Evolutionary conservation across 805 yeast genomes (phyloP).

Genomic region (Pichia paraexigua): DNA sequence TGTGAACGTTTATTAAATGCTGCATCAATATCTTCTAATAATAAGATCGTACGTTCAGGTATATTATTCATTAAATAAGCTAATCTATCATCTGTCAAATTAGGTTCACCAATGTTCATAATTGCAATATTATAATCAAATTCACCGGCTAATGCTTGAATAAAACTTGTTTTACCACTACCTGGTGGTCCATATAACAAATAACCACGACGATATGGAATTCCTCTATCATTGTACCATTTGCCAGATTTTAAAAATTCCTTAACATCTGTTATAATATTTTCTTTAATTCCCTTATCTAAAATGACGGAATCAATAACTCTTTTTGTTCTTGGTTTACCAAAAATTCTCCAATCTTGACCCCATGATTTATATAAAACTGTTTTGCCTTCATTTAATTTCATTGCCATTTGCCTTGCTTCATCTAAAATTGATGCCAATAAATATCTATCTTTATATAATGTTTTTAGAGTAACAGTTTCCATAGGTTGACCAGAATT

Average conservation of each 20-base stretch:
- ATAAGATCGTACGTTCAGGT: slow-evolving; percentile 77
- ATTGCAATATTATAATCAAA: slow-evolving; percentile 93
- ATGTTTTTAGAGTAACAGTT: slow-evolving; percentile 87
- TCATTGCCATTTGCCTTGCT: slow-evolving; percentile 77
- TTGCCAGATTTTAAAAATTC: slow-evolving; percentile 74
- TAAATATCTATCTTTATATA: slow-evolving; percentile 69
- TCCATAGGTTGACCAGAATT: slow-evolving; percentile 95
- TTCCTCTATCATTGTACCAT: slow-evolving; percentile 96
- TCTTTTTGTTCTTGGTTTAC: slow-evolving; percentile 87
- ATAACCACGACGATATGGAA: slow-evolving; percentile 94
- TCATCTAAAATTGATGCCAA: slow-evolving; percentile 64
- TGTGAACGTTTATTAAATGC: slow-evolving; percentile 84
- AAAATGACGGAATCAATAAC: slow-evolving; percentile 77
- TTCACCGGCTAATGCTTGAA: slow-evolving; percentile 95
- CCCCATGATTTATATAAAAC: slow-evolving; percentile 94
- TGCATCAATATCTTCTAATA: slow-evolving; percentile 92
- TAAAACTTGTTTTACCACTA: slow-evolving; percentile 90
- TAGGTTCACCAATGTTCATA: slow-evolving; percentile 80
- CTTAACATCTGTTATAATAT: slow-evolving; percentile 59
- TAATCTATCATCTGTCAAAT: slow-evolving; percentile 87
- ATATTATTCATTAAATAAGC: slow-evolving; percentile 95
- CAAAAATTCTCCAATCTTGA: slow-evolving; percentile 98
- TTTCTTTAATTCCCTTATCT: slow-evolving; percentile 65
- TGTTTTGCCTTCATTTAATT: slow-evolving; percentile 84
- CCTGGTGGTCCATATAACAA: slow-evolving; percentile 96